Conservation (phyloP, 2,329 filamentous ascomycete genomes). For the Microascus cirrosus region DNA sequence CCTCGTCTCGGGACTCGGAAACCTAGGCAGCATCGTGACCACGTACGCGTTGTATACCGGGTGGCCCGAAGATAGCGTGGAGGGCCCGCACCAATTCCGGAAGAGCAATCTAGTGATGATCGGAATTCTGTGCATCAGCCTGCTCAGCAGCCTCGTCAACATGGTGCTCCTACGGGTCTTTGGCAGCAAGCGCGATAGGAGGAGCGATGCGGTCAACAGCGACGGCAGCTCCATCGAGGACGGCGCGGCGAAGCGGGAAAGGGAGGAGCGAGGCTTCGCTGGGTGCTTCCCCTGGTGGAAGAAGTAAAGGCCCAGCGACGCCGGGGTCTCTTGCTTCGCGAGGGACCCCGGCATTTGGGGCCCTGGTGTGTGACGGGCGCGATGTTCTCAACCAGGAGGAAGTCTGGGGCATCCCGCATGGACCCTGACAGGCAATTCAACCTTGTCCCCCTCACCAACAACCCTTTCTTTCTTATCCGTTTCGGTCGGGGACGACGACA, state of each 20-base stretch:
- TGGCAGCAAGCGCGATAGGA: constrained; percentile 39
- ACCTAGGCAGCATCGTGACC: constrained; percentile 74
- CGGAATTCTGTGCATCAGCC: constrained; percentile 69
- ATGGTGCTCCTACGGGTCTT: constrained; percentile 49
- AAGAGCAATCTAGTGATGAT: constrained; percentile 84
- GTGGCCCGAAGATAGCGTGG: constrained; percentile 65
- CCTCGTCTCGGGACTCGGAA: constrained; percentile 77
- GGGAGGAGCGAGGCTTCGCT: constrained; percentile 45
- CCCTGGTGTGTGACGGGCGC: background rate
- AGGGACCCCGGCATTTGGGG: background rate
- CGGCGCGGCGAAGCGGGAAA: constrained; percentile 48
- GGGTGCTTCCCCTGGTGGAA: constrained; percentile 24
- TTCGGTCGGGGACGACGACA: background rate
- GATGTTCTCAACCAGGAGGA: background rate
- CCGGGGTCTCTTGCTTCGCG: background rate
- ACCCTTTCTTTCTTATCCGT: background rate
- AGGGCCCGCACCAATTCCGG: constrained; percentile 60
- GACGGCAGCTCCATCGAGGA: constrained; percentile 37
- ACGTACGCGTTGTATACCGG: constrained; percentile 85
- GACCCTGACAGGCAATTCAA: background rate
- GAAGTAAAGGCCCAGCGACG: constrained; percentile 2
- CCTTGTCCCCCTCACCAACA: background rate
- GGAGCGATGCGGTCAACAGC: constrained; percentile 26
- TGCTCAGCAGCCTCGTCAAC: constrained; percentile 61
- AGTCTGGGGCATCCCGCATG: background rate